phyloP scores from a whole-genome alignment of 164 flowering plant species.

The Hamamelis virginiana region DNA sequence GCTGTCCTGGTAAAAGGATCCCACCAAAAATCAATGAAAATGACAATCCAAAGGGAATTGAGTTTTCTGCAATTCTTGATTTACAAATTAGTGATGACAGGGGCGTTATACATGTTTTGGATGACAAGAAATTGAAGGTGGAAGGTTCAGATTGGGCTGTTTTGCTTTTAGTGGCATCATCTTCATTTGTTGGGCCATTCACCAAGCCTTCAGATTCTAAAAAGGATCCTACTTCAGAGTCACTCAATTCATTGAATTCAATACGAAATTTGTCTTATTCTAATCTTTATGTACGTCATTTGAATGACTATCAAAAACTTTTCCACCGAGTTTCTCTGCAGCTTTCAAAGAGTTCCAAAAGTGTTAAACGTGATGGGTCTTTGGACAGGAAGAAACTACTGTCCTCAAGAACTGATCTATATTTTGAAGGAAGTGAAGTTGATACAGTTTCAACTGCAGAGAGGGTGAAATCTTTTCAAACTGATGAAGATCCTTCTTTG shows the following conservation, averaged over 20 bases:
- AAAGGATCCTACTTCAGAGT: slow-evolving; percentile 60
- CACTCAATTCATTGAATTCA: slow-evolving; percentile 34
- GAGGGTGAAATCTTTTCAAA: slow-evolving; percentile 76
- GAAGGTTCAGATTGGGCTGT: slow-evolving; percentile 73
- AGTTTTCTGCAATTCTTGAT: slow-evolving; percentile 67
- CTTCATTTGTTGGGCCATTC: slow-evolving; percentile 87
- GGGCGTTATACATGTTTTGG: slow-evolving; percentile 43
- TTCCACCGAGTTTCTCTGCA: slow-evolving; percentile 86
- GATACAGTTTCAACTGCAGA: slow-evolving; percentile 53
- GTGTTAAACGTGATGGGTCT: slow-evolving; percentile 13
- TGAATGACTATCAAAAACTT: slow-evolving; percentile 83
- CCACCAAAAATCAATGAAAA: slow-evolving; percentile 35
- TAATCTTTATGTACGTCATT: slow-evolving; percentile 71
- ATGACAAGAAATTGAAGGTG: slow-evolving; percentile 61
- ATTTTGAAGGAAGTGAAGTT: slow-evolving; percentile 11
- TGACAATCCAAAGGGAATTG: slow-evolving; percentile 70
- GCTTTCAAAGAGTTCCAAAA: slow-evolving; percentile 56
- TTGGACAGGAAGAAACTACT: slow-evolving; percentile 14
- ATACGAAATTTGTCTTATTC: slow-evolving; percentile 48
- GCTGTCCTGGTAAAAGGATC: slow-evolving; percentile 65
- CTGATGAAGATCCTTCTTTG: slow-evolving; percentile 89
- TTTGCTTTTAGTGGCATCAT: slow-evolving; percentile 66
- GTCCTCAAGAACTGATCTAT: slow-evolving; percentile 10
- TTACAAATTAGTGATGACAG: slow-evolving; percentile 57
- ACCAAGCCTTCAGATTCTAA: slow-evolving; percentile 66